A percentile compares a stretch with the other conserved stretches of the same genome.
Evolutionary conservation across 2,329 filamentous ascomycete species (phyloP).

Genomic region (Xylariaceae sp.): DNA sequence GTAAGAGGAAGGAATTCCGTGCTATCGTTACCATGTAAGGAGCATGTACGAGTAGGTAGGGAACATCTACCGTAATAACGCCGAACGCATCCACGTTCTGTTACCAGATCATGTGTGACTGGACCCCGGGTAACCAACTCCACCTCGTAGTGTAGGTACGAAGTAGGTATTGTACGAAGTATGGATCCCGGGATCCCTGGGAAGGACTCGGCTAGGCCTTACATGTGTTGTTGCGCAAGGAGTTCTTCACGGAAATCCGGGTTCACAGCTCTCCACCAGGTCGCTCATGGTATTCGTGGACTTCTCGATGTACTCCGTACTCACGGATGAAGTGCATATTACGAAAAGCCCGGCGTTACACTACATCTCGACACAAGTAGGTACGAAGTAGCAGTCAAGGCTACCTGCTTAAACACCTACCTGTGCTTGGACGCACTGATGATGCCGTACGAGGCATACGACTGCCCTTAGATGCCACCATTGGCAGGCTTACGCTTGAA

Average conservation of each 20-base stretch:
- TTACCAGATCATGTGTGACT: not conserved
- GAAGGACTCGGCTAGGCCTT: not conserved
- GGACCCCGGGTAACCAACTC: not conserved
- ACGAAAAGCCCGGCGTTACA: constrained; percentile 20
- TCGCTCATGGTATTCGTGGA: constrained; percentile 11
- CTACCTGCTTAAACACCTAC: too few species aligned
- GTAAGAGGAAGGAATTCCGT: not conserved
- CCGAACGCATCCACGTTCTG: not conserved
- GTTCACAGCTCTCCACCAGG: not conserved
- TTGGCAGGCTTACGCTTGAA: too few species aligned
- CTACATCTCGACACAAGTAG: constrained; percentile 15
- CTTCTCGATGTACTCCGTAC: constrained; percentile 11
- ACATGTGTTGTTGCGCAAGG: not conserved
- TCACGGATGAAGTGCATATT: constrained; percentile 17
- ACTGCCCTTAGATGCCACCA: too few species aligned
- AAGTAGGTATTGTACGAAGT: too few species aligned
- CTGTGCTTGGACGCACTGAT: too few species aligned
- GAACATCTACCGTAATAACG: too few species aligned
- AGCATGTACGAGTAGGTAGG: too few species aligned
- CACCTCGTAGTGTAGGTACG: not conserved
- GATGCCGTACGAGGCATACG: too few species aligned
- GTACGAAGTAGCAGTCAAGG: too few species aligned
- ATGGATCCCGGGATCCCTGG: not conserved
- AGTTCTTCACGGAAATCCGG: not conserved
- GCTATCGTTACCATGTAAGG: not conserved